A percentile compares a stretch with the other conserved stretches of the same genome.
Conservation (phyloP, 2,329 filamentous ascomycete species). For the Geosmithia putterillii region DNA sequence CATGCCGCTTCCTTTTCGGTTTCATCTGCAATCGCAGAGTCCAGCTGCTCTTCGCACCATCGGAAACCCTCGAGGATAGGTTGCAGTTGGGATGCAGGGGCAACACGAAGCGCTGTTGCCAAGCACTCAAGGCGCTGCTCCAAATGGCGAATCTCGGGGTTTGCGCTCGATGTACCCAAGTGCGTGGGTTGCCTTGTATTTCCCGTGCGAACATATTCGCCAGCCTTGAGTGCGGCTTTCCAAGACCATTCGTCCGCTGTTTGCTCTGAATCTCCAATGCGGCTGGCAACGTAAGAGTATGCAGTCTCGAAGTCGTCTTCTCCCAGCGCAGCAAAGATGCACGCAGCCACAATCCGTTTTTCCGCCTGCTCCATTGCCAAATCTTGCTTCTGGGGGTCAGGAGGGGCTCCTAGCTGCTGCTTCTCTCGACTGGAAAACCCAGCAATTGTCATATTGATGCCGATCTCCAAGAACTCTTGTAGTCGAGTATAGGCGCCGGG, state of each 20-base stretch:
- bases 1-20: slow-evolving; percentile 57
- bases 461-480: slow-evolving; percentile 60
- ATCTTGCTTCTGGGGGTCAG: slow-evolving; percentile 10
- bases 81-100: slow-evolving; percentile 56
- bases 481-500: slow-evolving; percentile 60
- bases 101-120: slow-evolving; percentile 61
- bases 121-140: slow-evolving; percentile 76
- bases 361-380: slow-evolving; percentile 32
- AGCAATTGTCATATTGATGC: slow-evolving; percentile 51
- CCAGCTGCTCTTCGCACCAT: slow-evolving; percentile 67
- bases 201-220: slow-evolving; percentile 52
- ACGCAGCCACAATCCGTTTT: slow-evolving; percentile 65
- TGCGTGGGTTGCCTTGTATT: slow-evolving; percentile 44
- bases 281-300: slow-evolving; percentile 70
- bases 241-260: slow-evolving; percentile 57
- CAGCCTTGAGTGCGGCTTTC: slow-evolving; percentile 68
- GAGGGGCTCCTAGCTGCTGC: not conserved
- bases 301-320: slow-evolving; percentile 80
- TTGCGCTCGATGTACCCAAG: slow-evolving; percentile 45
- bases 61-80: slow-evolving; percentile 67
- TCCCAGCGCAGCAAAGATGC: slow-evolving; percentile 61
- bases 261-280: slow-evolving; percentile 31
- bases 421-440: slow-evolving; percentile 23
- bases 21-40: slow-evolving; percentile 52
- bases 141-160: slow-evolving; percentile 55